Percentiles rank a stretch among this genome's conserved stretches.
These are phyloP conservation scores for Boletellus sp. DNA, from an alignment of 1,284 basidiomycete species.

Conservation along the genomic window DNA sequence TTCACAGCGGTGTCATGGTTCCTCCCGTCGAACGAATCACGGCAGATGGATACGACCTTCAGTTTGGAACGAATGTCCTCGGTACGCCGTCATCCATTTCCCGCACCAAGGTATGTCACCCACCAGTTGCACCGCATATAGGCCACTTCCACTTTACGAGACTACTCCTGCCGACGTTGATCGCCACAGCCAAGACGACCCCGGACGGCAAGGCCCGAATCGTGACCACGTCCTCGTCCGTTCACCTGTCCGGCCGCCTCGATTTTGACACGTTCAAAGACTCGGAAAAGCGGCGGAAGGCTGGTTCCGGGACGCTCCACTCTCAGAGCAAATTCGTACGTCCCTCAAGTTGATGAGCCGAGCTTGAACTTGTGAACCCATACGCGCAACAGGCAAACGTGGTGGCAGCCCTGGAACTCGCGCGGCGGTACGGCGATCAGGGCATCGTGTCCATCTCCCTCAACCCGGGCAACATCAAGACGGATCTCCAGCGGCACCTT, in stretches of 20 bases:
- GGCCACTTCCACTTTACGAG: constrained; percentile 50
- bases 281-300: constrained; percentile 33
- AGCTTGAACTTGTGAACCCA: no score
- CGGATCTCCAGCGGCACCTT: not conserved
- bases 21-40: constrained; percentile 42
- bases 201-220: constrained; percentile 39
- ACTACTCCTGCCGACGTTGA: constrained; percentile 44
- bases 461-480: constrained; percentile 9
- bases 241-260: constrained; percentile 27
- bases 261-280: constrained; percentile 39
- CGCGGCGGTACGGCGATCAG: constrained; percentile 21
- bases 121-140: not conserved
- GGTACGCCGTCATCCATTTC: constrained; percentile 22
- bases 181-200: constrained; percentile 31
- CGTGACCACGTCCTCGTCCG: constrained; percentile 41
- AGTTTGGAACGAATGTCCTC: constrained; percentile 56
- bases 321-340: constrained; percentile 45
- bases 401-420: constrained; percentile 21
- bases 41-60: constrained; percentile 51
- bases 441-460: constrained; percentile 26
- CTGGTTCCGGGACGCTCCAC: constrained; percentile 35
- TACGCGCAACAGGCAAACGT: constrained; percentile 19
- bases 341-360: not conserved
- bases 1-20: constrained; percentile 50
- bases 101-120: no score